phyloP scores from a whole-genome alignment of 805 yeast genomes.

The Sugiyamaella lignohabitans region DNA sequence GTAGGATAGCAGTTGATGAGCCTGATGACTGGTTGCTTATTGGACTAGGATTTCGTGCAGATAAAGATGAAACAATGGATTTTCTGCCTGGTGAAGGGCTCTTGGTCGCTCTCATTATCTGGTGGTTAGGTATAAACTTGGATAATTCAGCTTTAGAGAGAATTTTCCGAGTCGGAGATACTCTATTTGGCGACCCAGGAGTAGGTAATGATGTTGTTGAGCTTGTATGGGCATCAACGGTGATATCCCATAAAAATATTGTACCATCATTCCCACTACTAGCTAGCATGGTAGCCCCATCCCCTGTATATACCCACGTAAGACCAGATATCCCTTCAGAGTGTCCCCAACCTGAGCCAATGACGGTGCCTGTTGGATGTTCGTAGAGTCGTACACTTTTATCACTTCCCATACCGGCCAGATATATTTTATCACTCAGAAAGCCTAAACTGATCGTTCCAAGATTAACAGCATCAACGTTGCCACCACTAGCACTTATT shows the following conservation, averaged over 20 bases:
- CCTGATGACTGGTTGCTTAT: background rate
- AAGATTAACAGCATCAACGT: slow-evolving; percentile 16
- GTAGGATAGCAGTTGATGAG: background rate
- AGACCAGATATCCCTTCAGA: slow-evolving; percentile 47
- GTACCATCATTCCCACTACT: slow-evolving; percentile 27
- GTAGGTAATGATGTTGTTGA: background rate
- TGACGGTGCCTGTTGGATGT: slow-evolving; percentile 39
- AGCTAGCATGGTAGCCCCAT: slow-evolving; percentile 10
- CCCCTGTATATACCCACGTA: slow-evolving; percentile 15
- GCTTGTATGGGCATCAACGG: too few relatives aligned
- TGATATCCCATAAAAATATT: slow-evolving; percentile 22
- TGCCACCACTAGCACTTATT: slow-evolving; percentile 4
- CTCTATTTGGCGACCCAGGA: background rate
- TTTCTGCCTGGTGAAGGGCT: background rate
- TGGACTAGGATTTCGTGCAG: background rate
- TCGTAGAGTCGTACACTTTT: slow-evolving; percentile 50
- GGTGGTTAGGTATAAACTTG: slow-evolving; percentile 9
- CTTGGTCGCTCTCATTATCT: background rate
- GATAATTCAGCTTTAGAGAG: slow-evolving; percentile 20
- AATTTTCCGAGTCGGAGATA: slow-evolving; percentile 19
- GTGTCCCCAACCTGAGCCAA: slow-evolving; percentile 55
- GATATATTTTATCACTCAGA: background rate
- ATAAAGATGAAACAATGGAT: too few relatives aligned
- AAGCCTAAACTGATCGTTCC: slow-evolving; percentile 13
- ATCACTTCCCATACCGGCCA: slow-evolving; percentile 41